Conservation (phyloP, 805 yeast species). For the Kuraishia cidri region DNA sequence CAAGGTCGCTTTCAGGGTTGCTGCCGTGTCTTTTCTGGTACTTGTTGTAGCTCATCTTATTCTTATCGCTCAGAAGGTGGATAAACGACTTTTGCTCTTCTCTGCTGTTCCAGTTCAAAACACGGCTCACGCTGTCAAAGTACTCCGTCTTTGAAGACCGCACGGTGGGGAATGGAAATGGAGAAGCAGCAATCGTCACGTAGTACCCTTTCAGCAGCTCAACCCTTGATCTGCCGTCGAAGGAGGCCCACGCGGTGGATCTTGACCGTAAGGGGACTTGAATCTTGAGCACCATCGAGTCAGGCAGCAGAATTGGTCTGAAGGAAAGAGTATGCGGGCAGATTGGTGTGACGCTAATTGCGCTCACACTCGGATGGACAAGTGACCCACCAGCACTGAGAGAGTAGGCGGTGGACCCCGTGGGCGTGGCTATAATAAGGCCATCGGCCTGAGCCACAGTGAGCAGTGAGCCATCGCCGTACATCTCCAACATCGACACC, state of each 20-base stretch:
- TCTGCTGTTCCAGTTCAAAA: slow-evolving; percentile 89
- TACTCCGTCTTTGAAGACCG: slow-evolving; percentile 65
- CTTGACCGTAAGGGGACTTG: slow-evolving; percentile 74
- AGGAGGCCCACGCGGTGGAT: slow-evolving; percentile 93
- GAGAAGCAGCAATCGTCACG: slow-evolving; percentile 76
- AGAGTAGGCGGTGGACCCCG: slow-evolving; percentile 95
- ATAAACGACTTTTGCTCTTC: slow-evolving; percentile 80
- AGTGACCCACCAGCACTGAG: slow-evolving; percentile 92
- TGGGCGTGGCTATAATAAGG: slow-evolving; percentile 84
- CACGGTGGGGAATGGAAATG: slow-evolving; percentile 92
- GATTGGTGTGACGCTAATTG: slow-evolving; percentile 88
- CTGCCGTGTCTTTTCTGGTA: slow-evolving; percentile 11
- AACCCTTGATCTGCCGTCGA: slow-evolving; percentile 86
- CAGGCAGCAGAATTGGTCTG: slow-evolving; percentile 88
- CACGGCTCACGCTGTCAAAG: slow-evolving; percentile 76
- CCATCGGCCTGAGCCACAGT: slow-evolving; percentile 96
- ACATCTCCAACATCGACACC: slow-evolving; percentile 81
- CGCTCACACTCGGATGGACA: slow-evolving; percentile 90
- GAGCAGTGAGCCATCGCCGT: slow-evolving; percentile 76
- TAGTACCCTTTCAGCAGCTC: slow-evolving; percentile 80
- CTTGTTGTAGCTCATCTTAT: slow-evolving; percentile 31
- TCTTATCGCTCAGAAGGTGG: slow-evolving; percentile 49
- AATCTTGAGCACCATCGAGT: slow-evolving; percentile 78
- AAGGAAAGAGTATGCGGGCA: slow-evolving; percentile 94
- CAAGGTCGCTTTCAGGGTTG: slow-evolving; percentile 10